Base-by-base conservation (phyloP, 148 eudicot species). In the Nyssa sinensis region DNA sequence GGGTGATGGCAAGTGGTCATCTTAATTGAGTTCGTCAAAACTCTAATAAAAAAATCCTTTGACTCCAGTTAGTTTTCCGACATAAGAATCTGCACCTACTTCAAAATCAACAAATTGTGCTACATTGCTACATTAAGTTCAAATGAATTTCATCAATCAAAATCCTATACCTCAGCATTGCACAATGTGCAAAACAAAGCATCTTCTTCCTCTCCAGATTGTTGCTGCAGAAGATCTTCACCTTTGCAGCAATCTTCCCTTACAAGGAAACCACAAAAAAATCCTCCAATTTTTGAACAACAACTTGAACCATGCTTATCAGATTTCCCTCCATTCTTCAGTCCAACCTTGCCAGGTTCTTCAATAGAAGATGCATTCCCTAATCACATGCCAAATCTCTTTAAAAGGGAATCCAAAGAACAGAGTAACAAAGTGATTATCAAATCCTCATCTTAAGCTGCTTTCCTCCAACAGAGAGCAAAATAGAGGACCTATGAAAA, bases 181-280 rank as follows among this genome's bases (percentile, higher is more conserved):
- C 98, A 94, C 75, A 94, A 74, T 33, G 97, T 94, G 79, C 98
- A 94, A 75, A 90, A 94, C 76, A 92, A 86, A 83, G 89, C 97
- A 69, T n/a, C n/a, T n/a, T 91, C 95, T 74, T 92, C 93, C 62
- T 91, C 98, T 64, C 83, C 88, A 75, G 84, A 80, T 81, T 82
- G 83, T 71, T 81, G 87, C 75, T 76, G 83, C 70, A 77, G 62
- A 81, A 73, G 49, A 72, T 91, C 88, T 63, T 91, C 98, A 82
- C 90, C 93, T 19, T 81, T 85, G 14, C 95, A 89, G 66, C 97
- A 94, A 75, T 94, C 98, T 79, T 89, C 97, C 34, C 27, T 74
- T 64, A 90, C 89, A 81, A 94, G 74, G 70, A 77, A 88, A 80
- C 83, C 83, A 72, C 98, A 94, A 69, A 92, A 84, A 80, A 88